Percentiles rank a stretch among this genome's conserved stretches.
Conservation (phyloP, 371 early-diverging fungal genomes). For the Batrachochytrium dendrobatidis region DNA sequence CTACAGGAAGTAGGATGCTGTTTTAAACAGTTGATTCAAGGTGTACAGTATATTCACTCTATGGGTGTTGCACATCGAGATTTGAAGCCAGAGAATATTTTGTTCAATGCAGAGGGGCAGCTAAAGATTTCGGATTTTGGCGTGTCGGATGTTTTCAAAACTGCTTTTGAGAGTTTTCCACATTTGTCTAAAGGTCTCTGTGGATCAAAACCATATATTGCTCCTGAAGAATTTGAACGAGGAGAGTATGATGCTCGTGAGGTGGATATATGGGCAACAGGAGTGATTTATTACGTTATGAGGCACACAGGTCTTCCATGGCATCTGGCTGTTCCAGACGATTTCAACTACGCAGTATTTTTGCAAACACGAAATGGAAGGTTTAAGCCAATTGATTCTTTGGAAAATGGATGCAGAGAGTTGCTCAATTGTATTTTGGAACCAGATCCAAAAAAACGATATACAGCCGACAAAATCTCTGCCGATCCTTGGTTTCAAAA, state of each 20-base stretch:
- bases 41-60: slow-evolving; percentile 36
- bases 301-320: slow-evolving; percentile 14
- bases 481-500: slow-evolving; percentile 51
- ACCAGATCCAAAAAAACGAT: slow-evolving; percentile 58
- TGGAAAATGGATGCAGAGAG: slow-evolving; percentile 4
- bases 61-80: slow-evolving; percentile 52
- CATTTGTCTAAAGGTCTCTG: slow-evolving; percentile 66
- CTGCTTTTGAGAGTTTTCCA: slow-evolving; percentile 60
- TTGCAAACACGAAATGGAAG: slow-evolving; percentile 5
- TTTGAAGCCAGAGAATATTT: slow-evolving; percentile 35
- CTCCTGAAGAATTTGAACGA: slow-evolving; percentile 72
- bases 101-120: slow-evolving; percentile 17
- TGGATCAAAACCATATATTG: slow-evolving; percentile 88
- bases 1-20: slow-evolving; percentile 23
- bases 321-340: slow-evolving; percentile 8
- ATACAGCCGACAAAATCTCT: slow-evolving; percentile 46
- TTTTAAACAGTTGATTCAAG: slow-evolving; percentile 42
- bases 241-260: slow-evolving; percentile 15
- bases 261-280: slow-evolving; percentile 30
- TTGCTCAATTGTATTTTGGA: slow-evolving; percentile 58
- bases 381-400: slow-evolving; percentile 13
- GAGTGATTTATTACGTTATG: slow-evolving; percentile 23
- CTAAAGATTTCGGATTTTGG: slow-evolving; percentile 93
- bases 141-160: slow-evolving; percentile 56
- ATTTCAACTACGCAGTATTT: slow-evolving; percentile 10